Conservation (phyloP, 108 stramenopile genomes). For the Cylindrotheca closterium region DNA sequence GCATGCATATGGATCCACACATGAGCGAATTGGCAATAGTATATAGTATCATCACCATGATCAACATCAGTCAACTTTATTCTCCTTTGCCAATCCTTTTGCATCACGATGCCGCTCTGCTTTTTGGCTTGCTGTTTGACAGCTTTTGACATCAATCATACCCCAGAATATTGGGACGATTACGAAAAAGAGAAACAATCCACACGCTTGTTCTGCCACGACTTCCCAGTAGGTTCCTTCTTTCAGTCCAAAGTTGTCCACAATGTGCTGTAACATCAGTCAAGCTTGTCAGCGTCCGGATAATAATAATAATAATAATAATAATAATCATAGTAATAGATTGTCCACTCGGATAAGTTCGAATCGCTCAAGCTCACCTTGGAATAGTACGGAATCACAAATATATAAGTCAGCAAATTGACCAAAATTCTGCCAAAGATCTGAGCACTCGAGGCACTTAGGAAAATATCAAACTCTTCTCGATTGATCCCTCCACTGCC, state of each 20-base stretch:
- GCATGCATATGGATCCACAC: too few species aligned
- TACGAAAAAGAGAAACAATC: conserved; percentile 17
- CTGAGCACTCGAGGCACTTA: conserved; percentile 30
- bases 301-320: too few species aligned
- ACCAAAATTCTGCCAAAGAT: conserved; percentile 22
- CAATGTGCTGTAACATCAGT: neutral
- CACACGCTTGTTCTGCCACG: conserved; percentile 13
- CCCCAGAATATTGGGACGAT: conserved; percentile 27
- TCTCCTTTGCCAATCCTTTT: neutral
- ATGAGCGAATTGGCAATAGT: too few species aligned
- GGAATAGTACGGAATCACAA: conserved; percentile 34
- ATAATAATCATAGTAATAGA: too few species aligned
- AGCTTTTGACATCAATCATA: conserved; percentile 22
- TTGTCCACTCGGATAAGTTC: neutral
- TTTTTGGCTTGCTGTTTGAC: neutral
- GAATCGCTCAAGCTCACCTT: neutral
- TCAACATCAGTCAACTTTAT: neutral
- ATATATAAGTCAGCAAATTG: conserved; percentile 30
- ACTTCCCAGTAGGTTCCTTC: conserved; percentile 7
- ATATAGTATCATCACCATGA: neutral
- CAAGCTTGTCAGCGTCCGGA: too few species aligned
- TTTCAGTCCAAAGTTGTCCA: conserved; percentile 12
- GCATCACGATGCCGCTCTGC: neutral
- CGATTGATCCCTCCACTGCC: conserved; percentile 35
- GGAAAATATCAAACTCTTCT: conserved; percentile 37